Evolutionary conservation across 108 stramenopile species (phyloP), one percentile per base, ranked within the genome.

Genomic region (Cafeteria roenbergensis): DNA sequence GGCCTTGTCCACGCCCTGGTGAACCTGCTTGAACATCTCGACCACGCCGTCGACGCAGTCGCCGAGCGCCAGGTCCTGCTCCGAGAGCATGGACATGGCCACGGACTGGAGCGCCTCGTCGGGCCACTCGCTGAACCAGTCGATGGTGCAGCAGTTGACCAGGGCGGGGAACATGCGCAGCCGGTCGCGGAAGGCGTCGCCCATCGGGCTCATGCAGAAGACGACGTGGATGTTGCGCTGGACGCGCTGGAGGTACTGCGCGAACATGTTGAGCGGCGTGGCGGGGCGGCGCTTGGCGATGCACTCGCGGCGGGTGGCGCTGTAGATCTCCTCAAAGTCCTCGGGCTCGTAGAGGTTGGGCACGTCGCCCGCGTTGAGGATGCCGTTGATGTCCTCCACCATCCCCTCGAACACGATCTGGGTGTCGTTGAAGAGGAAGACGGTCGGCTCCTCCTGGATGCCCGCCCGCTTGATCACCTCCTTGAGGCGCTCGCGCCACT

Each of bases 111-210:
- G 64, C 0, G 83, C 83, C 57, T 82, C 83, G 9, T 81, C 83
- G 8, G 82, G 83, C 83, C 83, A 84, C 34, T 84, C 79, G 0
- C 78, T 74, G 68, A 84, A 84, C 83, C 83, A 84, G 67, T 84
- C 81, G 52, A 84, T 84, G 26, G 83, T 82, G 36, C 67, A 65
- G 58, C 71, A 76, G 66, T 76, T 76, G 22, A 76, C 75, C 27
- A 76, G 57, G 6, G 71, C 58, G 3, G 83, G 83, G 62, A 84
- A 84, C 77, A 78, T 82, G 17, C 81, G 53, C 51, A 84, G 72
- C 51, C 82, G 38, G 32, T 84, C 79, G 28, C 83, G 71, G 76
- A 84, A 84, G 0, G 75, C 74, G 22, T 78, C 75, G 1, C 81
- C 80, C 14, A 82, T 59, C 34, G 83, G 83, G 20, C 66, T 70